Base-by-base conservation (phyloP, 257 asterid species). In the Solanum pinnatisectum region DNA sequence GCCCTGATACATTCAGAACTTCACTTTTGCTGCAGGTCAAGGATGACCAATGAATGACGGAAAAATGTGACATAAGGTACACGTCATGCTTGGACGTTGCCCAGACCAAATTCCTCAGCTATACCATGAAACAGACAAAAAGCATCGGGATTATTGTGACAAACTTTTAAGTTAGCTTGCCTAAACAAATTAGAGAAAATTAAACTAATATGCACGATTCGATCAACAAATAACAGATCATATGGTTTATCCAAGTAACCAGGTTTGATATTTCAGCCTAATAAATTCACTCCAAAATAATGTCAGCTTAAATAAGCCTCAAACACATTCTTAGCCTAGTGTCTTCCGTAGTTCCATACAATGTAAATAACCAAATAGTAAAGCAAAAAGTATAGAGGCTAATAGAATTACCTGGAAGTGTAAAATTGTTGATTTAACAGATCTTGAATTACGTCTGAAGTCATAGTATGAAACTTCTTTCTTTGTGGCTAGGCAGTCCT, bases 31-130 rank as follows among this genome's bases (percentile, higher is more conserved):
- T 84, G 93, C 94, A 91, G 49, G 92, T 92, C 87, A 96, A 88
- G 40, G 98, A 90, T 88, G 99, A 95, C 99, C 98, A 96, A 88
- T 96, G 99, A 90, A 95, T 88, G 84, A 95, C 95, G 82, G 98
- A 95, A 89, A 93, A 96, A 90, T 94, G 97, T 36, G 99, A 95
- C 98, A 96, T 91, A 73, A 95, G 92, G 92, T 95, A 96, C 87
- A 96, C 99, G 87, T 95, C 98, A 90, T 96, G 99, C 88, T 96
- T 95, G 85, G 99, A 90, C 70, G 98, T 90, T 77, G 98, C 98
- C 99, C 99, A 96, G 12, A 96, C 98, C 95, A 95, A 93, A 91
- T 96, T 96, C 92, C 98, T 93, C 93, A 96, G 91, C 99, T 96
- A 95, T 86, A 86, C 85, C 88, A 90, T 87, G 65, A 84, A 72